Evolutionary conservation across 169 alveolate genomes (phyloP).

Genomic region (Cryptosporidium ubiquitum): DNA sequence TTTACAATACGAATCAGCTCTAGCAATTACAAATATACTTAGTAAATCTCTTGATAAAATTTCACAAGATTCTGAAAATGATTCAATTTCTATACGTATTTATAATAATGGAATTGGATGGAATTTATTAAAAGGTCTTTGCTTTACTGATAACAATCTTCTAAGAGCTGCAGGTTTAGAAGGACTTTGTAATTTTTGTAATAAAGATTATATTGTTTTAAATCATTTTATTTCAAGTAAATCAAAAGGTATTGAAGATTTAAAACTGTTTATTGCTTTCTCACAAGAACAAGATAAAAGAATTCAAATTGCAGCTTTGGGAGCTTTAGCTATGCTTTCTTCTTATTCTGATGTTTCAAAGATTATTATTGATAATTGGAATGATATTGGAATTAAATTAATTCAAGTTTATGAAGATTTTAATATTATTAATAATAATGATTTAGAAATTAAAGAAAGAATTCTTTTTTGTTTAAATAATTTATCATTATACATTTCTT

Average conservation of each 20-base stretch:
- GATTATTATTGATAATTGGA: constrained; percentile 47
- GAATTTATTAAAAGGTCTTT: constrained; percentile 42
- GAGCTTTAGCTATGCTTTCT: constrained; percentile 67
- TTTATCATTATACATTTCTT: constrained; percentile 8
- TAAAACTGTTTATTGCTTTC: constrained; percentile 50
- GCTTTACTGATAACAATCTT: constrained; percentile 38
- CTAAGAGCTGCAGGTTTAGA: constrained; percentile 56
- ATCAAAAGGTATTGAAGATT: constrained; percentile 49
- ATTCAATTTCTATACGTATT: constrained; percentile 27
- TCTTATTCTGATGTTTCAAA: constrained; percentile 46
- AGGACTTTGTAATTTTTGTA: constrained; percentile 67
- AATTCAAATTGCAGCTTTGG: constrained; percentile 49
- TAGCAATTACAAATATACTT: constrained; percentile 41
- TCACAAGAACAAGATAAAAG: constrained; percentile 14
- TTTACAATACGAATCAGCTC: constrained; percentile 65
- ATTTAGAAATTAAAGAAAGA: constrained; percentile 43
- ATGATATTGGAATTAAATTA: constrained; percentile 34
- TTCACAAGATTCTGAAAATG: constrained; percentile 33
- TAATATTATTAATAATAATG: background rate
- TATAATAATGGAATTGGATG: constrained; percentile 43
- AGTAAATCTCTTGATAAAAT: constrained; percentile 43
- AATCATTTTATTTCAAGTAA: constrained; percentile 46
- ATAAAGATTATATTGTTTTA: constrained; percentile 47
- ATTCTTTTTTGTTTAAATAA: constrained; percentile 46
- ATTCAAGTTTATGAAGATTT: background rate